Percentiles rank a stretch among this genome's conserved stretches.
phyloP scores from a whole-genome alignment of 2,329 filamentous ascomycete species.

The Stagonosporopsis tanaceti region DNA sequence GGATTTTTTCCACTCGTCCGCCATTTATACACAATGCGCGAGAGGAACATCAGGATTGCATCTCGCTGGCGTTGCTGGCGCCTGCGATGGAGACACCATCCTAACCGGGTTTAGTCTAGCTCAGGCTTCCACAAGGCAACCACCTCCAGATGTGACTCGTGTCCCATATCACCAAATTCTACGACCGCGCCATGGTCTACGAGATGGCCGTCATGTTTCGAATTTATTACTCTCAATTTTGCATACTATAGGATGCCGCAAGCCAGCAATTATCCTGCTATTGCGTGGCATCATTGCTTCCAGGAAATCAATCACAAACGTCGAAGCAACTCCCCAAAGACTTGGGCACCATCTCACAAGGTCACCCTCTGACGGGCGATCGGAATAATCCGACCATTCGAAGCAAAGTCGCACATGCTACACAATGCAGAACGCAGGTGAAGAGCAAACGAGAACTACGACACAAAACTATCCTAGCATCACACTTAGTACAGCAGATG shows the following conservation, averaged over 20 bases:
- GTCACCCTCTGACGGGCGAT: too few relatives aligned
- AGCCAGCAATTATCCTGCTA: too few relatives aligned
- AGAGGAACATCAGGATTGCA: background rate
- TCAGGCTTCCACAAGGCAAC: background rate
- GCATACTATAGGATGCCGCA: too few relatives aligned
- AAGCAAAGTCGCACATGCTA: too few relatives aligned
- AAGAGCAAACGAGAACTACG: background rate
- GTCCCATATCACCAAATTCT: background rate
- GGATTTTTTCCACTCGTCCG: background rate
- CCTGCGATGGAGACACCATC: background rate
- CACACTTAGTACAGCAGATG: background rate
- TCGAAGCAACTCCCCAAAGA: too few relatives aligned
- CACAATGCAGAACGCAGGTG: background rate
- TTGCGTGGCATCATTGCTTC: too few relatives aligned
- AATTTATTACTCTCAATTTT: too few relatives aligned
- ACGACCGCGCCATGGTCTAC: background rate
- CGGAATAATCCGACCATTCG: too few relatives aligned
- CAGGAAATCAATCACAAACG: too few relatives aligned
- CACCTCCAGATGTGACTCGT: background rate
- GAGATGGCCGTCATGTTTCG: constrained; percentile 13
- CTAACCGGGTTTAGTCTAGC: background rate
- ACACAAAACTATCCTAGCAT: background rate
- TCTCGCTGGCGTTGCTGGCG: background rate
- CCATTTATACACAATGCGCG: background rate
- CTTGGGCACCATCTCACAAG: too few relatives aligned